phyloP scores from a whole-genome alignment of 495 filamentous ascomycete species.

The Daldinia loculata region DNA sequence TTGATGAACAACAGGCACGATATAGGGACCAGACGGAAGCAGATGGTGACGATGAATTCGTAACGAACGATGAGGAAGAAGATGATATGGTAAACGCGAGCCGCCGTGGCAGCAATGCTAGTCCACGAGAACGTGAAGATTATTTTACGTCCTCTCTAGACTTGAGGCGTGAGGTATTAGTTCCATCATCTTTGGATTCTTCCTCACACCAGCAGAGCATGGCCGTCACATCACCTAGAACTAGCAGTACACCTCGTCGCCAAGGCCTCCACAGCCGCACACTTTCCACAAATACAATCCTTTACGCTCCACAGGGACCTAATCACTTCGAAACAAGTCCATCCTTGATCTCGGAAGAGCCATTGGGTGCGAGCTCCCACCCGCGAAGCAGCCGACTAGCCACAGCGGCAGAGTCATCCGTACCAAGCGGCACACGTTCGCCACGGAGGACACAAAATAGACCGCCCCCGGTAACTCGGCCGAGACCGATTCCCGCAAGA shows the following conservation, averaged over 20 bases:
- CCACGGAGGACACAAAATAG: conserved; percentile 37
- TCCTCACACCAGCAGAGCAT: conserved; percentile 38
- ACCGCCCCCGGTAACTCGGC: conserved; percentile 9
- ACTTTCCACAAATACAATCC: conserved; percentile 78
- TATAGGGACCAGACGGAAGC: conserved; percentile 70
- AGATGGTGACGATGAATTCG: conserved; percentile 89
- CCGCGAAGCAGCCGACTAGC: conserved; percentile 47
- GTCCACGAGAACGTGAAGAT: conserved; percentile 51
- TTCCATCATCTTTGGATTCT: conserved; percentile 40
- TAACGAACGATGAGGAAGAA: conserved; percentile 76
- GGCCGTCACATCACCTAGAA: conserved; percentile 45
- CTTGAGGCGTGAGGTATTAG: conserved; percentile 30
- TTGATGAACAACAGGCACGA: conserved; percentile 46
- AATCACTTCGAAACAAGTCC: conserved; percentile 54
- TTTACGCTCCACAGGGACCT: conserved; percentile 67
- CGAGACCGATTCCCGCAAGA: conserved; percentile 39
- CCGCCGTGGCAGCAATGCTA: conserved; percentile 25
- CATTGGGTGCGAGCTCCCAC: conserved; percentile 39
- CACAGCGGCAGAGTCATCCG: conserved; percentile 31
- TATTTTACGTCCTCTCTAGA: conserved; percentile 58
- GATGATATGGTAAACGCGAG: conserved; percentile 56
- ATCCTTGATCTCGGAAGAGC: conserved; percentile 58
- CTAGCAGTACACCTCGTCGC: conserved; percentile 41
- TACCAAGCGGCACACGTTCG: conserved; percentile 36
- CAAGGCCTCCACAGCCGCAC: conserved; percentile 67